Conservation (phyloP, 1,139 yeast genomes). For the Meyerozyma sp. region DNA sequence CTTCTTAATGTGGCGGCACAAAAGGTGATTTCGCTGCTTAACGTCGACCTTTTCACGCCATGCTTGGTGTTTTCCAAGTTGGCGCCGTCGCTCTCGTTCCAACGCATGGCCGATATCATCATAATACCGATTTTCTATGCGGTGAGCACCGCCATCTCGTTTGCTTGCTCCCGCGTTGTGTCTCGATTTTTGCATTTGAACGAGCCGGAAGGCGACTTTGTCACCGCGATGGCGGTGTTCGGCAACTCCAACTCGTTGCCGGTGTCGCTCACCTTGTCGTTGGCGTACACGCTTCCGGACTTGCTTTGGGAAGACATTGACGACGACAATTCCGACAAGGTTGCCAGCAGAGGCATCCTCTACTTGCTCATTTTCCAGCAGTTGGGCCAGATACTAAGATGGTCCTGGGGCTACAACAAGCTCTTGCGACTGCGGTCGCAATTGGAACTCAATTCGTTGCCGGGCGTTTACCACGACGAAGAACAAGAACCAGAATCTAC, state of each 20-base stretch:
- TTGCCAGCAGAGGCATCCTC: slow-evolving; percentile 76
- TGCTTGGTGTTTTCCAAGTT: slow-evolving; percentile 76
- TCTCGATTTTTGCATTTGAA: slow-evolving; percentile 47
- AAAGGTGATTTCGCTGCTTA: slow-evolving; percentile 58
- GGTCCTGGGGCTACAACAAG: slow-evolving; percentile 92
- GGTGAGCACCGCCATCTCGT: slow-evolving; percentile 59
- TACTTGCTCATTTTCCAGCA: slow-evolving; percentile 79
- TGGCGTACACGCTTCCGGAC: slow-evolving; percentile 69
- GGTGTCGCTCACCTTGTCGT: slow-evolving; percentile 67
- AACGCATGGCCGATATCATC: slow-evolving; percentile 63
- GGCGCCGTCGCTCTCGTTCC: slow-evolving; percentile 66
- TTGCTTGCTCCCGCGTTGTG: slow-evolving; percentile 45
- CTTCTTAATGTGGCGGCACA: slow-evolving; percentile 58
- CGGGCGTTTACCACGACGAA: slow-evolving; percentile 1
- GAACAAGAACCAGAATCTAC: not conserved
- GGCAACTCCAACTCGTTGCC: slow-evolving; percentile 80
- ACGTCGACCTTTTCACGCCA: slow-evolving; percentile 80
- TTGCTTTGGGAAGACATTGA: slow-evolving; percentile 69
- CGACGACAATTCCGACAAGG: slow-evolving; percentile 61
- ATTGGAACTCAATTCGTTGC: slow-evolving; percentile 33
- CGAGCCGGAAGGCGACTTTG: slow-evolving; percentile 67
- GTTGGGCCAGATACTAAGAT: slow-evolving; percentile 74
- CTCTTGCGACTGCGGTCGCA: slow-evolving; percentile 50
- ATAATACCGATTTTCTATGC: slow-evolving; percentile 71
- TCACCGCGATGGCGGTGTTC: slow-evolving; percentile 85